Percentiles rank a stretch among this genome's conserved stretches.
Conservation (phyloP, 768 basidiomycete species). For the Albatrellus ellisii region DNA sequence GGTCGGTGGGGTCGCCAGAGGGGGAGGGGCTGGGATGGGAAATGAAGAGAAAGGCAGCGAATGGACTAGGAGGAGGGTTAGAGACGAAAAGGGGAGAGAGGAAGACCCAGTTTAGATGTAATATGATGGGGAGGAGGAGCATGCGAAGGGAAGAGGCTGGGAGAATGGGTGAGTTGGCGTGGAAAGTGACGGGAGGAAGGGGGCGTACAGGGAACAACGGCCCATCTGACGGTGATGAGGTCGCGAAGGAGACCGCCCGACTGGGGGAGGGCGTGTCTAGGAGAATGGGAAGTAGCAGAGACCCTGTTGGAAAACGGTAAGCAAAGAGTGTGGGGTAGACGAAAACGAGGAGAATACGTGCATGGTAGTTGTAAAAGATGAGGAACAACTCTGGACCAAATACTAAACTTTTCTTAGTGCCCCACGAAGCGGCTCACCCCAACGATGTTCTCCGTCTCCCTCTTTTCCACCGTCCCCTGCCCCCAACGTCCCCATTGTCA, state of each 20-base stretch:
- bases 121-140: conserved; percentile 42
- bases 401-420: not conserved
- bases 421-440: not conserved
- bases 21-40: conserved; percentile 47
- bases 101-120: conserved; percentile 55
- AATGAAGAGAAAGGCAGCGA: conserved; percentile 56
- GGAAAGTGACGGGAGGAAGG: not conserved
- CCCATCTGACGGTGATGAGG: conserved; percentile 50
- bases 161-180: not conserved
- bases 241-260: conserved; percentile 36
- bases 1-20: conserved; percentile 29
- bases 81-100: conserved; percentile 33
- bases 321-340: not conserved
- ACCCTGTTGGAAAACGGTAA: conserved; percentile 1
- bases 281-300: not conserved
- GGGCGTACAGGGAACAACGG: conserved; percentile 52
- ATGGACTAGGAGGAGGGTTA: conserved; percentile 50
- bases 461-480: conserved; percentile 48
- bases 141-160: conserved; percentile 56
- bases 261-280: conserved; percentile 10
- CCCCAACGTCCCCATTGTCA: conserved; percentile 38
- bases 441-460: conserved; percentile 53
- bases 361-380: conserved; percentile 21
- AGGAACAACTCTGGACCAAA: too few species aligned
- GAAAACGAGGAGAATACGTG: not conserved